These are phyloP conservation scores for Hymenochaete sp. DNA, from an alignment of 1,284 basidiomycete species.

Conservation along the genomic window DNA sequence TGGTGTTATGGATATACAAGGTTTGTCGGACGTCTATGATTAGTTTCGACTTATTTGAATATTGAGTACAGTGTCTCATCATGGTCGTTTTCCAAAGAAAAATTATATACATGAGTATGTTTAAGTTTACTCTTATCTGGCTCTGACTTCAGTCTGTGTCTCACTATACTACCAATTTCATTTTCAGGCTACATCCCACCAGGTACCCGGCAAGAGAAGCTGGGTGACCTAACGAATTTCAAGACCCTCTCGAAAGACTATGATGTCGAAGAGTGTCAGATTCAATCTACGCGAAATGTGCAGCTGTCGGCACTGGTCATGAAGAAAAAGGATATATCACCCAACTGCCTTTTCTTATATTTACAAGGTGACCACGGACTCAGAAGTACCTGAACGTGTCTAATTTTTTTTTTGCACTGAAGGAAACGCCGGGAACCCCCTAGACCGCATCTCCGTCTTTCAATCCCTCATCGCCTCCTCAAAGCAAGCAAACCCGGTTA, in stretches of 20 bases:
- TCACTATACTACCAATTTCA: too few relatives aligned
- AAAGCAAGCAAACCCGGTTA: conserved; percentile 17
- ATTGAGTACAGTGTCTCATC: conserved; percentile 33
- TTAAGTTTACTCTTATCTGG: not conserved
- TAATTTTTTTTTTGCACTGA: not conserved
- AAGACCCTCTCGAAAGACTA: not conserved
- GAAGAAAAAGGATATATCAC: conserved; percentile 5
- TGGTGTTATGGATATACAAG: conserved; percentile 13
- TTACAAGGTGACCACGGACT: too few relatives aligned
- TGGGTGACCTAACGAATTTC: not conserved
- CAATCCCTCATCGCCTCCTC: conserved; percentile 24
- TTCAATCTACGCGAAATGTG: conserved; percentile 22
- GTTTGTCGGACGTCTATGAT: not conserved
- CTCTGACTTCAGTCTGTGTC: conserved; percentile 1
- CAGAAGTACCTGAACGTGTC: too few relatives aligned
- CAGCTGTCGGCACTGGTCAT: conserved; percentile 27
- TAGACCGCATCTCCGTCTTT: conserved; percentile 40
- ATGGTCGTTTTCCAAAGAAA: conserved; percentile 42
- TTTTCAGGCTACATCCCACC: conserved; percentile 31
- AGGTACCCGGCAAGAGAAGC: conserved; percentile 5
- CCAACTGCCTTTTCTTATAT: conserved; percentile 29
- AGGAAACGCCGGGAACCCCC: conserved; percentile 46
- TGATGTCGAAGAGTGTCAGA: conserved; percentile 3
- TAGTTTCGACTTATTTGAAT: not conserved
- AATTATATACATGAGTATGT: conserved; percentile 44